Conservation (phyloP, 1,284 basidiomycete species). For the Ustilago tritici region DNA sequence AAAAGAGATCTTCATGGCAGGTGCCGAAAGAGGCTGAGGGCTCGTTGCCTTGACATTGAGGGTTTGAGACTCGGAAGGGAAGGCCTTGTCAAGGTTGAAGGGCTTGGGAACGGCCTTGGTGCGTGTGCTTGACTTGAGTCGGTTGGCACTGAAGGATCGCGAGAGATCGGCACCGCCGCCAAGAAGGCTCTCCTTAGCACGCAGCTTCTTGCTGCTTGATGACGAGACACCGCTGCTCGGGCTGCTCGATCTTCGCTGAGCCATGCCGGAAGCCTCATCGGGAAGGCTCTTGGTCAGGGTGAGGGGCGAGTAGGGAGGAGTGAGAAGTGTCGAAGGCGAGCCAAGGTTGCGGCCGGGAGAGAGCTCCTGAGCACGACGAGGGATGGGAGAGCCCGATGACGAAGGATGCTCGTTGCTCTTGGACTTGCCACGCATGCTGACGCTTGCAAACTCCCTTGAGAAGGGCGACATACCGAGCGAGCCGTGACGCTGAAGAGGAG, state of each 20-base stretch:
- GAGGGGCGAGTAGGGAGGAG: conserved; percentile 57
- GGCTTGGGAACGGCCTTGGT: conserved; percentile 51
- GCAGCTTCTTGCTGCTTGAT: conserved; percentile 44
- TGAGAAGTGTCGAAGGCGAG: conserved; percentile 49
- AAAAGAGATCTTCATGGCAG: conserved; percentile 53
- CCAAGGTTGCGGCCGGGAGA: conserved; percentile 23
- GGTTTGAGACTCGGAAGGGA: conserved; percentile 22
- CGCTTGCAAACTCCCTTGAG: conserved; percentile 52
- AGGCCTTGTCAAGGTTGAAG: conserved; percentile 48
- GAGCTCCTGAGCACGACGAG: conserved; percentile 37
- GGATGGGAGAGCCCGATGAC: conserved; percentile 33
- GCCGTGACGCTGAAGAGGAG: conserved; percentile 48
- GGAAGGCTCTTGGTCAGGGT: conserved; percentile 38
- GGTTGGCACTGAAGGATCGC: conserved; percentile 50
- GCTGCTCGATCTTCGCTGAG: conserved; percentile 40
- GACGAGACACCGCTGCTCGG: conserved; percentile 49
- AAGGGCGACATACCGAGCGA: conserved; percentile 60
- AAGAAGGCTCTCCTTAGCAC: conserved; percentile 46
- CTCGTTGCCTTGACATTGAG: conserved; percentile 15
- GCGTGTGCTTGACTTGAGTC: conserved; percentile 40
- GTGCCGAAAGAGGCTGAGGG: conserved; percentile 46
- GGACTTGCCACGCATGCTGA: conserved; percentile 52
- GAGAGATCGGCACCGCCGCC: conserved; percentile 44
- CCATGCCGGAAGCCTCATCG: conserved; percentile 27
- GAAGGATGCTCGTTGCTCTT: conserved; percentile 46